phyloP scores from a whole-genome alignment of 2,329 filamentous ascomycete species.

The Alternaria sp. region DNA sequence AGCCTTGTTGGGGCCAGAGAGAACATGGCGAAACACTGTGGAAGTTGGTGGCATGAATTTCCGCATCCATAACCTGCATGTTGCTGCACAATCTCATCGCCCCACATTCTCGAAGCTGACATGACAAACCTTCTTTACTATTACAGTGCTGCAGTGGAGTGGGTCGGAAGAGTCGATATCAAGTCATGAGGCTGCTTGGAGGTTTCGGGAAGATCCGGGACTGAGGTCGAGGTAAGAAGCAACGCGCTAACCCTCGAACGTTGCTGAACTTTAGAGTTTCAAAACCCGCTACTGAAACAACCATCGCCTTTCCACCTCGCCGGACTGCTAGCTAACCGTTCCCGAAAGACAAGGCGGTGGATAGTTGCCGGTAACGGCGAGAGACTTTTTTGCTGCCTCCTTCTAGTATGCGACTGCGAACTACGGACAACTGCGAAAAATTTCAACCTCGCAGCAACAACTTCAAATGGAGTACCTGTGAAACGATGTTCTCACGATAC shows the following conservation, averaged over 20 bases:
- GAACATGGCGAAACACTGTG: conserved; percentile 6
- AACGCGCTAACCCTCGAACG: conserved; percentile 28
- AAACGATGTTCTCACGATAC: conserved; percentile 12
- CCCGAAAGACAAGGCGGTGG: neutral
- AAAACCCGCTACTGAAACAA: conserved; percentile 30
- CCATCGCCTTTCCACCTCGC: conserved; percentile 11
- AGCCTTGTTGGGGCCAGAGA: neutral
- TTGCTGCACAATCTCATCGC: conserved; percentile 4
- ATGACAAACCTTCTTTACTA: neutral
- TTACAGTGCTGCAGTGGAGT: neutral
- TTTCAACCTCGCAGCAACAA: neutral
- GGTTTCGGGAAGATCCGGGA: conserved; percentile 28
- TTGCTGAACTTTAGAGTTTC: conserved; percentile 42
- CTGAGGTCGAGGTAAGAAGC: conserved; percentile 14
- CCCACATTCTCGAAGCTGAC: conserved; percentile 5
- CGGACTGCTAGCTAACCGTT: conserved; percentile 12
- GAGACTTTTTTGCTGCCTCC: neutral
- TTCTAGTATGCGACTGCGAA: neutral
- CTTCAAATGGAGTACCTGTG: neutral
- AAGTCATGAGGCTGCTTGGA: conserved; percentile 2
- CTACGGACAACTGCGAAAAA: neutral
- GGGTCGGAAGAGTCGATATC: neutral
- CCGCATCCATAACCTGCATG: conserved; percentile 4
- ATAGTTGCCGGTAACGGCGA: conserved; percentile 2
- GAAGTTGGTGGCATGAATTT: conserved; percentile 3